These are phyloP conservation scores for Cutaneotrichosporon cutaneum DNA, from an alignment of 1,284 basidiomycete genomes.

Conservation along the genomic window DNA sequence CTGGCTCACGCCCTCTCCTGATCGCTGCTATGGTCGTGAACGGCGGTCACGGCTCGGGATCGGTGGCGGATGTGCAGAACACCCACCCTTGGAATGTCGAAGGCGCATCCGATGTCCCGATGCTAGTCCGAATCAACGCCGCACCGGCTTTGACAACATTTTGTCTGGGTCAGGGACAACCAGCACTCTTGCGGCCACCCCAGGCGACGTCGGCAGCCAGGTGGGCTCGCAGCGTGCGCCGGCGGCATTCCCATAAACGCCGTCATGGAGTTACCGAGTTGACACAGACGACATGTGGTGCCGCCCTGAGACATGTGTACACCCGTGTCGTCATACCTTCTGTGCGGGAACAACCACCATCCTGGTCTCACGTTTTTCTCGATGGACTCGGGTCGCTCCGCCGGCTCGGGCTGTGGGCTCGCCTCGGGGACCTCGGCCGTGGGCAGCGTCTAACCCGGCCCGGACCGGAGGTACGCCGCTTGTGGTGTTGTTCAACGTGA, in stretches of 20 bases:
- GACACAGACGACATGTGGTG: neutral
- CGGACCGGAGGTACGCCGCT: neutral
- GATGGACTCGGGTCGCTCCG: neutral
- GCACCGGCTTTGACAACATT: too few species aligned
- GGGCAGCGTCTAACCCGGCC: neutral
- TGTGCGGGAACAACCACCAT: neutral
- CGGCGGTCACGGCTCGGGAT: too few species aligned
- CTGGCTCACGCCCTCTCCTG: too few species aligned
- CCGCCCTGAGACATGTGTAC: neutral
- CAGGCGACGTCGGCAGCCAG: neutral
- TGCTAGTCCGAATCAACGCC: too few species aligned
- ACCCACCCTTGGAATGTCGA: too few species aligned
- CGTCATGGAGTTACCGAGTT: conserved; percentile 8
- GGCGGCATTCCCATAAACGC: neutral
- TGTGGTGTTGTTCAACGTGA: neutral
- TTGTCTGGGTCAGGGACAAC: too few species aligned
- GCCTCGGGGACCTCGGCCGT: neutral
- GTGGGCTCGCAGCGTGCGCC: neutral
- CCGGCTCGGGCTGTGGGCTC: neutral
- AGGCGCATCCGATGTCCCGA: too few species aligned
- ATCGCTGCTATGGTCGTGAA: too few species aligned
- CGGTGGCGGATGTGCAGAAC: too few species aligned
- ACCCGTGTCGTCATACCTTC: neutral
- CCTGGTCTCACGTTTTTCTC: neutral
- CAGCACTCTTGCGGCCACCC: neutral